Conservation (phyloP, 495 filamentous ascomycete species). For the Opeltia flavorubescens region DNA sequence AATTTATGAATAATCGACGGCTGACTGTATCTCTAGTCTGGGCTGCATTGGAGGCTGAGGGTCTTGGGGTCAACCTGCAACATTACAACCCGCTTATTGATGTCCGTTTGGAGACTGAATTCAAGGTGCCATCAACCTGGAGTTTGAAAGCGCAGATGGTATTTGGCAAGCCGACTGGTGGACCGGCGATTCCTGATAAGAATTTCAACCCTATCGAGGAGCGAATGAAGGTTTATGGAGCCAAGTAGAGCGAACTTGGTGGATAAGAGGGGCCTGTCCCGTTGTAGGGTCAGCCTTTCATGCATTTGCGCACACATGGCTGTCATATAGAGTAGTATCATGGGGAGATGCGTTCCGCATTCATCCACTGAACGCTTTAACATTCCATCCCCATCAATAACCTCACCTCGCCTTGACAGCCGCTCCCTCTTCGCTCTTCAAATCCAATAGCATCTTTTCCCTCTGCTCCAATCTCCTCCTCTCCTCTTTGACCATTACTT, state of each 20-base stretch:
- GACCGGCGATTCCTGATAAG: constrained; percentile 21
- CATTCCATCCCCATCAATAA: neutral
- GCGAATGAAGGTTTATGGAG: constrained; percentile 24
- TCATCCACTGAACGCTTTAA: no score
- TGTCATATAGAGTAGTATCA: neutral
- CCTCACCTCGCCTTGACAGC: neutral
- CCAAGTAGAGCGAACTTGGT: neutral
- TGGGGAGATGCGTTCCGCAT: neutral
- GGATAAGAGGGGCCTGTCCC: neutral
- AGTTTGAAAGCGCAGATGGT: constrained; percentile 35
- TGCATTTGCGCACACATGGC: no score
- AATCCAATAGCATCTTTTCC: constrained; percentile 45
- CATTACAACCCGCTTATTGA: constrained; percentile 42
- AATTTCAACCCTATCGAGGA: constrained; percentile 24
- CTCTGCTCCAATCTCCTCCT: constrained; percentile 47
- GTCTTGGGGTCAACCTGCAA: constrained; percentile 41
- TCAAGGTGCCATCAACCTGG: constrained; percentile 33
- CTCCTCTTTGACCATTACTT: constrained; percentile 55
- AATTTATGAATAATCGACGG: neutral
- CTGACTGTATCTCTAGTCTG: constrained; percentile 25
- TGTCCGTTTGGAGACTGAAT: constrained; percentile 27
- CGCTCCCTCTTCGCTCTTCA: constrained; percentile 48
- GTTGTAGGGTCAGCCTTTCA: neutral
- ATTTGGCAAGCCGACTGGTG: constrained; percentile 30
- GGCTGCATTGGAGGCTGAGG: constrained; percentile 36